These are phyloP conservation scores for Tulasnella calospora DNA, from an alignment of 768 basidiomycete genomes.

Conservation along the genomic window DNA sequence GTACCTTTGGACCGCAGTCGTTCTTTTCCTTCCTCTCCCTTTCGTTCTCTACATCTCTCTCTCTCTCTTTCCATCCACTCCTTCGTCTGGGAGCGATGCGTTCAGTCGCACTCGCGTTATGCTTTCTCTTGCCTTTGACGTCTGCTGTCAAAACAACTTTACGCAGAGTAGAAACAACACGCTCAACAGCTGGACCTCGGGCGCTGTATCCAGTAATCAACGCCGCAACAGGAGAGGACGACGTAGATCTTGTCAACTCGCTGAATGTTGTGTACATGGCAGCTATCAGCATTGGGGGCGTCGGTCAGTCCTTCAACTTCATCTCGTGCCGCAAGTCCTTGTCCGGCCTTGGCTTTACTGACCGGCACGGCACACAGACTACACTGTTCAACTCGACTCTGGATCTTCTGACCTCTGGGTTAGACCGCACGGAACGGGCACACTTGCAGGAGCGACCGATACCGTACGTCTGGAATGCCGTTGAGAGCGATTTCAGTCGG, in stretches of 20 bases:
- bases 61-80: neutral
- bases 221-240: slow-evolving; percentile 8
- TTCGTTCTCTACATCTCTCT: neutral
- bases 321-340: slow-evolving; percentile 1
- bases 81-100: neutral
- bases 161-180: neutral
- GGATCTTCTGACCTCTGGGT: slow-evolving; percentile 83
- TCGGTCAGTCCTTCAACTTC: slow-evolving; percentile 42
- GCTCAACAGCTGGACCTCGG: neutral
- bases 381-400: slow-evolving; percentile 74
- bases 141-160: neutral
- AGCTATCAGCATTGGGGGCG: slow-evolving; percentile 65
- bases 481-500: slow-evolving; percentile 14
- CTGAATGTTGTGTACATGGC: slow-evolving; percentile 73
- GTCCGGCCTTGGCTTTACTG: slow-evolving; percentile 17
- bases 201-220: slow-evolving; percentile 12
- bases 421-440: slow-evolving; percentile 28
- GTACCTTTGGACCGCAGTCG: slow-evolving; percentile 4
- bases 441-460: slow-evolving; percentile 33
- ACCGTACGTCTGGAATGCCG: slow-evolving; percentile 33
- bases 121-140: neutral
- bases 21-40: neutral
- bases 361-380: slow-evolving; percentile 43
- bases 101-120: neutral
- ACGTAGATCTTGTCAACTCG: slow-evolving; percentile 22